Evolutionary conservation across 2,329 filamentous ascomycete species (phyloP).

Genomic region (Nakataea oryzae): DNA sequence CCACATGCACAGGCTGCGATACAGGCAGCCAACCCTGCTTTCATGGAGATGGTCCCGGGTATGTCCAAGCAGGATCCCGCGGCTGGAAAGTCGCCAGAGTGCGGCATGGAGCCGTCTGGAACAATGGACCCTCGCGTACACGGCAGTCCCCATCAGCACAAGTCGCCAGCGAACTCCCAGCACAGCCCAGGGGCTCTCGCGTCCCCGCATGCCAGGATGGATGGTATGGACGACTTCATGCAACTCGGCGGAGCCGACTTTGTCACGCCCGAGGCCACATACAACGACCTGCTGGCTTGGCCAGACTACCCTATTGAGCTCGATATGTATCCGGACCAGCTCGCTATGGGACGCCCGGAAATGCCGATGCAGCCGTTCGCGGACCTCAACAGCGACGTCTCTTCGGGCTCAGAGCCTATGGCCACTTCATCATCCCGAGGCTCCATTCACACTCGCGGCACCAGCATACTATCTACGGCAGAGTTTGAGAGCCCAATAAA

Average conservation of each 20-base stretch:
- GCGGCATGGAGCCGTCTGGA: constrained; percentile 17
- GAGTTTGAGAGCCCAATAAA: constrained; percentile 25
- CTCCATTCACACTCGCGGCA: constrained; percentile 34
- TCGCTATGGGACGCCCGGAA: constrained; percentile 22
- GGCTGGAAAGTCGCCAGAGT: constrained; percentile 13
- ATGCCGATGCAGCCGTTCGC: constrained; percentile 24
- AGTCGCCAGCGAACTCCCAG: constrained; percentile 18
- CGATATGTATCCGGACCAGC: constrained; percentile 25
- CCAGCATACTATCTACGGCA: constrained; percentile 32
- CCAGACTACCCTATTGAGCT: constrained; percentile 31
- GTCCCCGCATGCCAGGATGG: constrained; percentile 24
- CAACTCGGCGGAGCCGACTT: constrained; percentile 23
- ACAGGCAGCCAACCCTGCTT: constrained; percentile 19
- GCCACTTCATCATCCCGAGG: constrained; percentile 27
- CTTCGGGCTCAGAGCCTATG: constrained; percentile 30
- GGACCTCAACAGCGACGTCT: constrained; percentile 27
- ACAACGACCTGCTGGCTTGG: constrained; percentile 34
- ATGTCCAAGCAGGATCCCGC: constrained; percentile 15
- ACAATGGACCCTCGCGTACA: constrained; percentile 21
- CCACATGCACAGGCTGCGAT: constrained; percentile 11
- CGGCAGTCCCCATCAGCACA: constrained; percentile 14
- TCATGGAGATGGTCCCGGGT: constrained; percentile 24
- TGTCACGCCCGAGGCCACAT: constrained; percentile 22
- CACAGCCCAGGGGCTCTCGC: constrained; percentile 24
- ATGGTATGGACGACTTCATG: constrained; percentile 31